phyloP scores from a whole-genome alignment of 176 grass and related monocot species.

The Dactylis glomerata region DNA sequence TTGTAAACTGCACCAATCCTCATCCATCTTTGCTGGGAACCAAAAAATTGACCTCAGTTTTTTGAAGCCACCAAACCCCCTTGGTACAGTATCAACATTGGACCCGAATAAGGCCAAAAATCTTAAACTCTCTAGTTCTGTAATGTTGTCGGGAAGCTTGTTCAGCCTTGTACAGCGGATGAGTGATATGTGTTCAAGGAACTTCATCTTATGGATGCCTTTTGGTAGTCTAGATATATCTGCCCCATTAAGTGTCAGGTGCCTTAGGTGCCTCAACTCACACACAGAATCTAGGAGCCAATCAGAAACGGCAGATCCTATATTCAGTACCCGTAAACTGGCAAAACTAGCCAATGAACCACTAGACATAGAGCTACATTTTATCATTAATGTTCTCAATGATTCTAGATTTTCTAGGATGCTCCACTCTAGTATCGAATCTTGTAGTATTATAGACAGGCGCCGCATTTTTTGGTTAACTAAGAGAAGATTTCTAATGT shows the following conservation, averaged over 20 bases:
- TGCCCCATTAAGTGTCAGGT: background rate
- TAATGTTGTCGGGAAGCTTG: background rate
- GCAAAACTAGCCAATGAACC: background rate
- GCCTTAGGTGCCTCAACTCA: constrained; percentile 10
- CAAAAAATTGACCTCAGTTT: background rate
- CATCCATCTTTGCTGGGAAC: background rate
- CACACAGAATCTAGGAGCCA: background rate
- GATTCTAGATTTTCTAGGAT: background rate
- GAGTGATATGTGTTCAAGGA: constrained; percentile 4
- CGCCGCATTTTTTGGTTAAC: background rate
- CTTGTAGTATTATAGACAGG: background rate
- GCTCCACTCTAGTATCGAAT: background rate
- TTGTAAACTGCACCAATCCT: background rate
- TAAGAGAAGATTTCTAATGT: background rate
- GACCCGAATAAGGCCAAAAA: background rate
- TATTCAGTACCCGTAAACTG: background rate
- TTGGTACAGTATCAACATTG: background rate
- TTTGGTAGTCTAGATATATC: background rate
- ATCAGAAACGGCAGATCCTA: background rate
- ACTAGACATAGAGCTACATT: background rate
- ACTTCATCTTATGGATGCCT: constrained; percentile 3
- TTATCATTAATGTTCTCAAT: background rate
- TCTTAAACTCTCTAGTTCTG: constrained; percentile 2
- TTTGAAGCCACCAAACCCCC: background rate
- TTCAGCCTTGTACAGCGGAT: background rate